phyloP scores from a whole-genome alignment of 2,329 filamentous ascomycete species.

The Penicillium rolfsii region DNA sequence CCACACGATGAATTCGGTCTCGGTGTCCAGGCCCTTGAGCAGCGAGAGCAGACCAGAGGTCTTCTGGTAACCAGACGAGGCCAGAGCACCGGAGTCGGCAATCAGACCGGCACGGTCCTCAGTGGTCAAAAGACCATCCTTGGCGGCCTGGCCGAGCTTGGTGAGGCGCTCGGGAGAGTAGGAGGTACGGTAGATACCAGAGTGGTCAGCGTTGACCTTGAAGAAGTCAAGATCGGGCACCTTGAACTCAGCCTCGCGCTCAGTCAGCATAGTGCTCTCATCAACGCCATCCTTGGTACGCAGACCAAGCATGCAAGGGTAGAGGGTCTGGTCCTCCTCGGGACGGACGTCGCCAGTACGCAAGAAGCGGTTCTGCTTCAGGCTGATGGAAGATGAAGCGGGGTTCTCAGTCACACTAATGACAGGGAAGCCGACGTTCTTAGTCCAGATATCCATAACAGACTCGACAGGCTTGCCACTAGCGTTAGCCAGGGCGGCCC shows the following conservation, averaged over 20 bases:
- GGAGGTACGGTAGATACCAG: slow-evolving; percentile 86
- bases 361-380: slow-evolving; percentile 95
- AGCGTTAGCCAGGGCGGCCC: slow-evolving; percentile 82
- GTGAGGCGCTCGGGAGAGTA: slow-evolving; percentile 81
- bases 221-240: slow-evolving; percentile 82
- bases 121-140: slow-evolving; percentile 75
- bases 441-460: slow-evolving; percentile 96
- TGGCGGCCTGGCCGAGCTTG: slow-evolving; percentile 87
- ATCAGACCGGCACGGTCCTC: slow-evolving; percentile 96
- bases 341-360: slow-evolving; percentile 90
- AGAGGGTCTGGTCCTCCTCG: slow-evolving; percentile 85
- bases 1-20: slow-evolving; percentile 92
- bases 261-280: slow-evolving; percentile 70
- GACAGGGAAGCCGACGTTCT: slow-evolving; percentile 92
- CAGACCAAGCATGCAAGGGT: slow-evolving; percentile 85
- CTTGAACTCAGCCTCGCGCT: slow-evolving; percentile 77
- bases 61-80: slow-evolving; percentile 88
- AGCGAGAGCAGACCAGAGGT: slow-evolving; percentile 86
- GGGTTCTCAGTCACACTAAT: slow-evolving; percentile 80
- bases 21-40: slow-evolving; percentile 77
- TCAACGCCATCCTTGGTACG: slow-evolving; percentile 82
- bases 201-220: slow-evolving; percentile 96
- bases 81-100: slow-evolving; percentile 85
- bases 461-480: slow-evolving; percentile 89
- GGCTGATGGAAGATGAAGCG: slow-evolving; percentile 70